A percentile compares a stretch with the other conserved stretches of the same genome.
phyloP scores from a whole-genome alignment of 352 stramenopile species.

The Phytophthora sojae region DNA sequence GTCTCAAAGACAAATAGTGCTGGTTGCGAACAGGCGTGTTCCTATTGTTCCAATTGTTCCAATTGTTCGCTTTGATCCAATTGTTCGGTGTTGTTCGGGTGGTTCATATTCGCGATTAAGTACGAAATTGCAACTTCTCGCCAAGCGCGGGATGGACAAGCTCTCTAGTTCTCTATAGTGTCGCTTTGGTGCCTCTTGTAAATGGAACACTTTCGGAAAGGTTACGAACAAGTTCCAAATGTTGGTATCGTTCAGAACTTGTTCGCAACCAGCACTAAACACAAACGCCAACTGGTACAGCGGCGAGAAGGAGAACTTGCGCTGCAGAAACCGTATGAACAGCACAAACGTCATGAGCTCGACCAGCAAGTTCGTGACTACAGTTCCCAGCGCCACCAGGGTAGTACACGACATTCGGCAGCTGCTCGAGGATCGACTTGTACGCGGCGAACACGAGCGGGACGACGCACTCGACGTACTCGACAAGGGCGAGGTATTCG shows the following conservation, averaged over 20 bases:
- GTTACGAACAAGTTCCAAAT: too few species aligned
- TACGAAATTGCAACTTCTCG: neutral
- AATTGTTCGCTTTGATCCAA: neutral
- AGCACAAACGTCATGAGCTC: conserved; percentile 41
- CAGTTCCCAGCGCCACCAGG: conserved; percentile 16
- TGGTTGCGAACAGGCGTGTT: neutral
- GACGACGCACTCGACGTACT: conserved; percentile 55
- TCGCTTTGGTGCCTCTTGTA: too few species aligned
- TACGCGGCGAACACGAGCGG: conserved; percentile 44
- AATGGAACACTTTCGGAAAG: too few species aligned
- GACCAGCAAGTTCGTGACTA: conserved; percentile 12
- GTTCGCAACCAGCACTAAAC: neutral
- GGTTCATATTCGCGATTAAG: neutral
- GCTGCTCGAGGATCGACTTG: conserved; percentile 35
- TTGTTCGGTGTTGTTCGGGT: too few species aligned
- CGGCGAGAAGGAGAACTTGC: conserved; percentile 9
- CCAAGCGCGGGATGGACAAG: neutral
- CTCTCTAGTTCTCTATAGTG: too few species aligned
- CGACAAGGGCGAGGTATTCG: conserved; percentile 42
- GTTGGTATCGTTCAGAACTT: too few species aligned
- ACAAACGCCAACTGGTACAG: conserved; percentile 16
- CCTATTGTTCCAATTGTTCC: too few species aligned
- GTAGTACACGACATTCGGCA: conserved; percentile 51
- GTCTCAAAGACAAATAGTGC: conserved; percentile 10
- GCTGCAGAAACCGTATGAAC: conserved; percentile 30